Base-by-base conservation (phyloP, 176 grass and related monocot genomes). In the Triticum monococcum region DNA sequence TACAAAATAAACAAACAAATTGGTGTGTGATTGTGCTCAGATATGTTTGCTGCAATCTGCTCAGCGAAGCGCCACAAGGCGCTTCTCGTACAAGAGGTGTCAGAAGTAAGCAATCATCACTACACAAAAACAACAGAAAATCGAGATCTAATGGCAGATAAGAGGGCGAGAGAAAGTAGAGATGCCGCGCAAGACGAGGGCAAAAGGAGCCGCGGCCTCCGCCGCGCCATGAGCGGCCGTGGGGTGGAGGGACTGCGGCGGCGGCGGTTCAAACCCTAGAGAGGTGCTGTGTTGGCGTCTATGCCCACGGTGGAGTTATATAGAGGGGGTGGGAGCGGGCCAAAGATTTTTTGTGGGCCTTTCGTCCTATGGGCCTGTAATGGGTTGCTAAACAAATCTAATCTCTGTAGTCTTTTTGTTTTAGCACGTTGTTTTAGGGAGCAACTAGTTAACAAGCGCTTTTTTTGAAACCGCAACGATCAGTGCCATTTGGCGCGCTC, bases 11-110 rank as follows among this genome's bases (percentile, higher is more conserved):
- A 28, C 1, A 50, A 76, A 1, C 3, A 32, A 20, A 9, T 22
- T 11, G 11, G 3, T 1, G 69, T 1, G 8, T 2, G 7, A 38
- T 33, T 22, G 32, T 59, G 75, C 75, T 86, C 84, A 79, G 84
- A 79, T 1, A 31, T 46, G 9, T 65, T 79, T 79, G 84, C 75
- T 70, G 22, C 13, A 62, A 43, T 79, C 65, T 89, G 83, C 89
- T 94, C 92, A 94, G 13, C 68, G 86, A 94, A 78, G 75, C 25
- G 74, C 84, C 71, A 20, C 25, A n/a, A 75, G 85, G 32, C 72
- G 40, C 83, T 68, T 84, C 83, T 92, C 92, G 85, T 83, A 92
- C 89, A 89, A 91, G 89, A 91, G 91, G 91, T 90, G 85, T 92
- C 87, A 92, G 81, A 83, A 87, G 23, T 37, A 86, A 37, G 28